Conservation (phyloP, 2,329 filamentous ascomycete genomes). For the Cladosporium colombiae region DNA sequence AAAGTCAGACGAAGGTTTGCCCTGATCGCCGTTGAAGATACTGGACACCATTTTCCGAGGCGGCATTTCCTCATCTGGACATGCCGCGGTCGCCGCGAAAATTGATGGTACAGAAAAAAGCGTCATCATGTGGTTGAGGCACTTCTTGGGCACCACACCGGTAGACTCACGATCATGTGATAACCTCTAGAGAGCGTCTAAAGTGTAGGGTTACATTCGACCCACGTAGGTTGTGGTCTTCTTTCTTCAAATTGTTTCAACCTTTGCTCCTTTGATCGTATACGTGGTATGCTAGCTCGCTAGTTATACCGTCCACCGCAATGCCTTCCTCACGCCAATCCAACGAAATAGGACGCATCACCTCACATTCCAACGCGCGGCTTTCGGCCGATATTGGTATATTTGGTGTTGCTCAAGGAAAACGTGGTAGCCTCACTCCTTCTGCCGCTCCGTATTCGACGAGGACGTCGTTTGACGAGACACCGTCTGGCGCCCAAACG, state of each 20-base stretch:
- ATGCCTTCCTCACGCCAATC: conserved; percentile 2
- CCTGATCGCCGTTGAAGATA: not conserved
- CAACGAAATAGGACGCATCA: not conserved
- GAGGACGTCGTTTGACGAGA: conserved; percentile 12
- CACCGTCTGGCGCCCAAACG: conserved; percentile 18
- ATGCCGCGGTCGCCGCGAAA: not conserved
- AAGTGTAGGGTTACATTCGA: not conserved
- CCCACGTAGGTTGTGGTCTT: not conserved
- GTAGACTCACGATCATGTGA: not conserved
- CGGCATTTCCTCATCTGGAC: not conserved
- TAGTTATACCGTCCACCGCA: not conserved
- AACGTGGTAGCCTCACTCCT: not conserved
- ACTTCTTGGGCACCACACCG: not conserved
- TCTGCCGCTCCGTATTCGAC: conserved; percentile 7
- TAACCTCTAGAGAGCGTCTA: not conserved
- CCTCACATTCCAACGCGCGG: not conserved
- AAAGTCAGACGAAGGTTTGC: not conserved
- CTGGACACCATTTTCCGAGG: not conserved
- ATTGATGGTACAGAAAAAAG: conserved; percentile 1
- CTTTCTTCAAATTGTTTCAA: not conserved
- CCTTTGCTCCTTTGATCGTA: not conserved
- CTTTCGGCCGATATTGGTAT: conserved; percentile 13
- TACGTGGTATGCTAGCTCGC: conserved; percentile 2
- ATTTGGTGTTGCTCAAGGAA: not conserved
- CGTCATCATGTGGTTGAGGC: not conserved